Percentiles rank a stretch among this genome's conserved stretches.
Evolutionary conservation across 225 moss, liverwort and hornwort genomes (phyloP).

Genomic region (Physcomitrium patens): DNA sequence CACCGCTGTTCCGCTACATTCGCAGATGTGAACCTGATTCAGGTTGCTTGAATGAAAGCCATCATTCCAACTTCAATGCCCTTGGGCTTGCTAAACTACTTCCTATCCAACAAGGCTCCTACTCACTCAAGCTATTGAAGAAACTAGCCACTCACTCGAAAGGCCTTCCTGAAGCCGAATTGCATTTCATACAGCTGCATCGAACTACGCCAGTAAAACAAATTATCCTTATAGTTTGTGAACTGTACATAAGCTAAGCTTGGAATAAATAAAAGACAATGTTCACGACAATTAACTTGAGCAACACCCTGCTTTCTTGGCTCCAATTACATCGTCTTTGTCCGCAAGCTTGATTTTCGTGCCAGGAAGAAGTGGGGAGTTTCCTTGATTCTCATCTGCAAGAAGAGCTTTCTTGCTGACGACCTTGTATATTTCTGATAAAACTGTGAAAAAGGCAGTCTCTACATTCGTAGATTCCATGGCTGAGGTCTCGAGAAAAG

Average conservation of each 20-base stretch:
- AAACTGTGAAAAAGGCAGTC: conserved; percentile 81
- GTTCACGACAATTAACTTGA: conserved; percentile 31
- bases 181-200: too few species aligned
- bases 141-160: too few species aligned
- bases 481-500: conserved; percentile 92
- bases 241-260: conserved; percentile 43
- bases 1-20: too few species aligned
- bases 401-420: conserved; percentile 89
- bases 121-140: too few species aligned
- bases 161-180: too few species aligned
- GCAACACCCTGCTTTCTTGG: conserved; percentile 52
- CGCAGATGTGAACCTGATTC: too few species aligned
- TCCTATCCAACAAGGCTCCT: not conserved
- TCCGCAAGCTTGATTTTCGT: conserved; percentile 58
- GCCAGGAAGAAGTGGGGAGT: conserved; percentile 45
- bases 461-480: conserved; percentile 92
- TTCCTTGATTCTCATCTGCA: conserved; percentile 71
- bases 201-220: too few species aligned
- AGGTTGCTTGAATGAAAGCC: too few species aligned
- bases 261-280: not conserved
- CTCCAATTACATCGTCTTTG: conserved; percentile 50
- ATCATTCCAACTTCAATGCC: too few species aligned
- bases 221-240: not conserved
- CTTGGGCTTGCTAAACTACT: not conserved
- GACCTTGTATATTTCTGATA: conserved; percentile 92